These are phyloP conservation scores for Metarhizium rileyi DNA, from an alignment of 2,329 filamentous ascomycete genomes.

Conservation along the genomic window DNA sequence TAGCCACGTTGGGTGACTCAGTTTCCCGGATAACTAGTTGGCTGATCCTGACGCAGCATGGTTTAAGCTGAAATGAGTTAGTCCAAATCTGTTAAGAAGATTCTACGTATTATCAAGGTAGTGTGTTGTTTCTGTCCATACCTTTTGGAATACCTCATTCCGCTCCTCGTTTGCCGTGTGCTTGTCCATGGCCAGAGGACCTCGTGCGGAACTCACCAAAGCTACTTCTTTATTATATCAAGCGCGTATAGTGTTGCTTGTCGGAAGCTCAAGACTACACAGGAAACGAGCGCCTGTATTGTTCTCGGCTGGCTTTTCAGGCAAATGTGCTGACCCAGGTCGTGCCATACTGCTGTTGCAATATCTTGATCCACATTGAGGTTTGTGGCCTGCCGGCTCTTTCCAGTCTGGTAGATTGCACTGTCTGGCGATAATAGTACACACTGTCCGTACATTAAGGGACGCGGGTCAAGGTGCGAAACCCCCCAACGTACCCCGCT, in stretches of 20 bases:
- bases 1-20: constrained; percentile 29
- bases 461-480: background rate
- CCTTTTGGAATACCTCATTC: constrained; percentile 29
- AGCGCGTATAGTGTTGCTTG: too few species aligned
- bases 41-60: constrained; percentile 51
- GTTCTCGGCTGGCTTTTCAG: background rate
- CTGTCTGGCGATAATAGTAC: background rate
- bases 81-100: background rate
- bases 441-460: background rate
- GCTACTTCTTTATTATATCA: constrained; percentile 5
- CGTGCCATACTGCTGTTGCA: background rate
- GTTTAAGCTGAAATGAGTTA: constrained; percentile 44
- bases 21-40: constrained; percentile 42
- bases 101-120: background rate
- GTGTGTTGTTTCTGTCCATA: constrained; percentile 6
- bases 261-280: background rate
- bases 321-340: background rate
- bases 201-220: background rate
- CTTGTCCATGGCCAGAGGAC: constrained; percentile 10
- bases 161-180: constrained; percentile 12
- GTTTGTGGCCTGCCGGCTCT: too few species aligned
- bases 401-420: background rate
- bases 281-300: background rate
- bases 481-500: background rate
- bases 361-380: background rate